These are phyloP conservation scores for Diaporthe ampelina DNA, from an alignment of 2,329 filamentous ascomycete genomes.

Conservation along the genomic window DNA sequence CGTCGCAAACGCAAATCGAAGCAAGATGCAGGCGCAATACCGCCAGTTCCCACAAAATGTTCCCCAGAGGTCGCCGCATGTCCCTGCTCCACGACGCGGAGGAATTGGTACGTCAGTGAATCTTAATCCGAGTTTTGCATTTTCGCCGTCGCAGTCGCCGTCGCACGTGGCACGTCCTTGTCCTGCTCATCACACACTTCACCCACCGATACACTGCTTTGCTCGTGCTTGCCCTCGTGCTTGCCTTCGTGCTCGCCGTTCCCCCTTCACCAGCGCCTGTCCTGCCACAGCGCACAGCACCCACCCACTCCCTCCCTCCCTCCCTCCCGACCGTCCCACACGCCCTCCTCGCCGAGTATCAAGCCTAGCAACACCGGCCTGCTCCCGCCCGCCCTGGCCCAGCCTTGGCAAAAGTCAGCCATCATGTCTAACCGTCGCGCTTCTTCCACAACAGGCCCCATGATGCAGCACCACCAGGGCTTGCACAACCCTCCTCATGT, in stretches of 20 bases:
- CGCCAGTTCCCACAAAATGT: constrained; percentile 64
- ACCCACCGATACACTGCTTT: constrained; percentile 32
- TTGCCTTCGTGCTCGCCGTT: constrained; percentile 4
- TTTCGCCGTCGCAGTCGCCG: constrained; percentile 28
- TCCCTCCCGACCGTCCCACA: constrained; percentile 13
- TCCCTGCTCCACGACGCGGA: constrained; percentile 63
- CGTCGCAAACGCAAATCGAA: constrained; percentile 30
- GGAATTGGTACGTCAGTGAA: constrained; percentile 62
- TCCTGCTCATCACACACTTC: constrained; percentile 27
- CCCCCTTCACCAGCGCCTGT: constrained; percentile 6
- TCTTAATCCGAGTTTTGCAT: constrained; percentile 36
- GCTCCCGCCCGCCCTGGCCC: constrained; percentile 7
- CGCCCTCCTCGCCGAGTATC: background rate
- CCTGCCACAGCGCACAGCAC: constrained; percentile 6
- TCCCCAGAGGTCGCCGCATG: constrained; percentile 64
- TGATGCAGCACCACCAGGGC: constrained; percentile 63
- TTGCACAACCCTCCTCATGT: constrained; percentile 50
- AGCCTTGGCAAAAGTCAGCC: constrained; percentile 32
- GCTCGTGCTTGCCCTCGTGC: constrained; percentile 1
- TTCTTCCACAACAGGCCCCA: constrained; percentile 58
- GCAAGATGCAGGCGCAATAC: constrained; percentile 67
- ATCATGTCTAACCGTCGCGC: constrained; percentile 37
- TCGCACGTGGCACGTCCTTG: constrained; percentile 29
- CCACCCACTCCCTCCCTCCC: background rate
- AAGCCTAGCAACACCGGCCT: constrained; percentile 5